These are phyloP conservation scores for Leucogyrophana mollusca DNA, from an alignment of 768 basidiomycete species.

Conservation along the genomic window DNA sequence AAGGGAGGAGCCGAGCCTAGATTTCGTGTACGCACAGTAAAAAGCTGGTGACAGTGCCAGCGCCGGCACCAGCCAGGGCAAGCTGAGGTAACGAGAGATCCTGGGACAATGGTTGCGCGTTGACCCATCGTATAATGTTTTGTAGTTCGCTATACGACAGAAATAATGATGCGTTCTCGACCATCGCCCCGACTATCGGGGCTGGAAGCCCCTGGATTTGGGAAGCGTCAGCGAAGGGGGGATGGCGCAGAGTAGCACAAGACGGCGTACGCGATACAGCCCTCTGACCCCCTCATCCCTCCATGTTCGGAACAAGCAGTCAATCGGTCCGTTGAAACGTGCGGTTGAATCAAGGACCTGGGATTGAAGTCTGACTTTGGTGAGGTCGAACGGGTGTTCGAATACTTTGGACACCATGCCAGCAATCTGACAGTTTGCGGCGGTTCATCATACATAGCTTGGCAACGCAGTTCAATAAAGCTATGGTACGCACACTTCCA, in stretches of 20 bases:
- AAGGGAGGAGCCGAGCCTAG: neutral
- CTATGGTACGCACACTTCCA: constrained; percentile 48
- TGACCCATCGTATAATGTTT: constrained; percentile 47
- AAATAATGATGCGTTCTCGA: constrained; percentile 88
- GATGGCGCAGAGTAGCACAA: neutral
- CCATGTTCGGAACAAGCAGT: constrained; percentile 85
- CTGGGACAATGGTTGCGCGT: constrained; percentile 32
- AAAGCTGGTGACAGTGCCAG: constrained; percentile 84
- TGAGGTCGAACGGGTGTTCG: constrained; percentile 94
- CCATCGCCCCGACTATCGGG: constrained; percentile 89
- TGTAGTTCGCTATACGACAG: constrained; percentile 80
- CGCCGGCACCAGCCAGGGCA: constrained; percentile 80
- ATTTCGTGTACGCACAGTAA: constrained; percentile 51
- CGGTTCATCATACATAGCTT: constrained; percentile 8
- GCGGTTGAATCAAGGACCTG: constrained; percentile 73
- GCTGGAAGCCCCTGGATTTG: constrained; percentile 79
- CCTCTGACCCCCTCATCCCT: constrained; percentile 79
- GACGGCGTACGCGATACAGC: constrained; percentile 73
- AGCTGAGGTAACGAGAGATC: constrained; percentile 67
- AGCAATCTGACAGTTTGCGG: constrained; percentile 54
- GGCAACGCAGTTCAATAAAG: constrained; percentile 7
- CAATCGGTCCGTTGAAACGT: constrained; percentile 82
- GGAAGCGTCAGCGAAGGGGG: neutral
- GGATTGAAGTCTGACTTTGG: constrained; percentile 91
- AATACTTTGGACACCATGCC: constrained; percentile 86